phyloP scores from a whole-genome alignment of 176 grass and related monocot species.

The Cymbopogon citratus region DNA sequence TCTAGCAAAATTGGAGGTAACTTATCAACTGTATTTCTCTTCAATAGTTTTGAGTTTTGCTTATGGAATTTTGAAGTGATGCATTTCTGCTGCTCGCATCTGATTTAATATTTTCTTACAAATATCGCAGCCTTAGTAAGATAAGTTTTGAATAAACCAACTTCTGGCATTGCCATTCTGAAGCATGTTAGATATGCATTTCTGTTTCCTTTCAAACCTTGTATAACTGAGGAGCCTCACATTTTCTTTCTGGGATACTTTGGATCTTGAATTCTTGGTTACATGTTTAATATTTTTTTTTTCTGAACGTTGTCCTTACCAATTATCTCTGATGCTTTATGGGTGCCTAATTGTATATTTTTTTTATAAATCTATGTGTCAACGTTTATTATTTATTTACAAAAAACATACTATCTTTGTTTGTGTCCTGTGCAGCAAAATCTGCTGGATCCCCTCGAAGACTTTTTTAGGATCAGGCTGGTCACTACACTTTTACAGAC shows the following conservation, averaged over 20 bases:
- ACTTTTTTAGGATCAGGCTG: conserved; percentile 96
- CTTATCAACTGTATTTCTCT: neutral
- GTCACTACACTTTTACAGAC: conserved; percentile 86
- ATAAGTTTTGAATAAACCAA: conserved; percentile 7
- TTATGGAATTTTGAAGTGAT: neutral
- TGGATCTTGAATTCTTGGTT: conserved; percentile 10
- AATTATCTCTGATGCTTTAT: neutral
- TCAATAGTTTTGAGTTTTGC: neutral
- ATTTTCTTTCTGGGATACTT: neutral
- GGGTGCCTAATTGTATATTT: neutral
- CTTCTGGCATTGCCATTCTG: neutral
- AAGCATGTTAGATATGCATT: neutral
- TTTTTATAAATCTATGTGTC: neutral
- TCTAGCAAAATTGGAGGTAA: neutral
- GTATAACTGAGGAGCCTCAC: neutral
- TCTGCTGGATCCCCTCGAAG: conserved; percentile 85
- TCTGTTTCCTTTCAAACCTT: neutral
- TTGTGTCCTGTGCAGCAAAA: conserved; percentile 64
- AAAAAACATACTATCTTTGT: neutral
- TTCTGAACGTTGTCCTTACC: neutral
- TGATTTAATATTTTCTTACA: neutral
- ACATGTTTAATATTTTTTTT: neutral
- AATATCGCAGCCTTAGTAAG: neutral
- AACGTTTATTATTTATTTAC: neutral
- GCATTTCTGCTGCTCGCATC: neutral